Conservation (phyloP, 208 protist genomes). For the Herpetomonas tarakana region DNA sequence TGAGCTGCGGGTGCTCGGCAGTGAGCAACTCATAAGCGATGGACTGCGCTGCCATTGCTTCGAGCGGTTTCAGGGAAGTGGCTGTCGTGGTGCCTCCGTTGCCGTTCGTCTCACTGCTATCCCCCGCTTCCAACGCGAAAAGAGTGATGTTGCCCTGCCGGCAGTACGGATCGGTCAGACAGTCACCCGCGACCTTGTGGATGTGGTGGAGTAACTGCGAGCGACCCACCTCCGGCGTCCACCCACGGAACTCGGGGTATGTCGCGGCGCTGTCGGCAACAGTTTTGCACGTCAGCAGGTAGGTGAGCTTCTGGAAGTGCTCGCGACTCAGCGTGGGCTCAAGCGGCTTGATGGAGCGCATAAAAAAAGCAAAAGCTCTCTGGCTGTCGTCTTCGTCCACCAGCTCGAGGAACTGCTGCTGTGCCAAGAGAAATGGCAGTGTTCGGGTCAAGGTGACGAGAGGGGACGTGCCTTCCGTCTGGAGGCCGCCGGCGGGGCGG, state of each 20-base stretch:
- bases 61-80: constrained; percentile 21
- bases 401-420: constrained; percentile 84
- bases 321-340: constrained; percentile 59
- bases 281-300: constrained; percentile 77
- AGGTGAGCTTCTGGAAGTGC: constrained; percentile 76
- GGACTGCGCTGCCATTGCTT: constrained; percentile 52
- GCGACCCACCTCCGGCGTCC: constrained; percentile 65
- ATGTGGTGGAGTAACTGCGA: constrained; percentile 63
- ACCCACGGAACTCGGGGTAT: constrained; percentile 75
- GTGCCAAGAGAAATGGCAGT: constrained; percentile 63
- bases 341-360: constrained; percentile 77
- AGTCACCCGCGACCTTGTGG: constrained; percentile 34
- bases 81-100: constrained; percentile 4
- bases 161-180: constrained; percentile 49
- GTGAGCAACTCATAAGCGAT: constrained; percentile 59
- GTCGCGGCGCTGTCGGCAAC: constrained; percentile 54
- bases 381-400: constrained; percentile 79
- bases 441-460: constrained; percentile 33
- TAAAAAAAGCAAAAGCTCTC: constrained; percentile 76
- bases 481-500: constrained; percentile 11
- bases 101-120: constrained; percentile 13
- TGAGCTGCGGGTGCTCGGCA: constrained; percentile 27
- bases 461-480: constrained; percentile 16
- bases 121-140: no score
- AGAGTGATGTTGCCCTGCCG: constrained; percentile 44